Evolutionary conservation across 176 grass and related monocot genomes (phyloP).

Genomic region (Rhynchospora tenuis): DNA sequence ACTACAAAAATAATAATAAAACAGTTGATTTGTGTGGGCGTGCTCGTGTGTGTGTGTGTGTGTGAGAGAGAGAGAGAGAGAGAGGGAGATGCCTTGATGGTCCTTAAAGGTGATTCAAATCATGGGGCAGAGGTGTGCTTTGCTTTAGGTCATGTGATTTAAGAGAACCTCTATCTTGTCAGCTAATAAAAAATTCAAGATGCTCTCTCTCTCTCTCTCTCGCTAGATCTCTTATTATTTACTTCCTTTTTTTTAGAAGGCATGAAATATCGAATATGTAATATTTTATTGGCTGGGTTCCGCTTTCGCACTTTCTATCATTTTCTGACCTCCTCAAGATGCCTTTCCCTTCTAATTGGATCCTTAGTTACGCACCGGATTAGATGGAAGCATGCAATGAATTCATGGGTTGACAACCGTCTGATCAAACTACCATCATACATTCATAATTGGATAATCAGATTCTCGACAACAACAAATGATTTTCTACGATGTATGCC

Average conservation of each 20-base stretch:
- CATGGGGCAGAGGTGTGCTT: conserved; percentile 22
- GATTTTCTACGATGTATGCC: neutral
- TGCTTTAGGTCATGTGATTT: conserved; percentile 34
- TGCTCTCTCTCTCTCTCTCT: neutral
- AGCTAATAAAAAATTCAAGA: conserved; percentile 19
- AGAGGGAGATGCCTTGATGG: conserved; percentile 11
- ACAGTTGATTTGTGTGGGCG: neutral
- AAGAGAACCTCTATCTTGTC: conserved; percentile 23
- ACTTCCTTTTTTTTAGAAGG: neutral
- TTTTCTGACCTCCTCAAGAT: neutral
- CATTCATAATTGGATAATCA: neutral
- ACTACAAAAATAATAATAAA: too few relatives aligned
- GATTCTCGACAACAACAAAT: neutral
- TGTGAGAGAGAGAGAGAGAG: neutral
- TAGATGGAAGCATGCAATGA: neutral
- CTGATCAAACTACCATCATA: neutral
- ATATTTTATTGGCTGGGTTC: neutral
- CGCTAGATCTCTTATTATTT: neutral
- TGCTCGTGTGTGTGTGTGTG: neutral
- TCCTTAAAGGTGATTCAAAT: conserved; percentile 28
- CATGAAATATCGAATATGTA: neutral
- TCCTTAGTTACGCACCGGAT: neutral
- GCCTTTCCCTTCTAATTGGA: neutral
- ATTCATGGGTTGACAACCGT: neutral
- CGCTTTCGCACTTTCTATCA: neutral